A percentile compares a stretch with the other conserved stretches of the same genome.
Evolutionary conservation across 306 rosid species (phyloP).

Genomic region (Amphicarpaea edgeworthii): DNA sequence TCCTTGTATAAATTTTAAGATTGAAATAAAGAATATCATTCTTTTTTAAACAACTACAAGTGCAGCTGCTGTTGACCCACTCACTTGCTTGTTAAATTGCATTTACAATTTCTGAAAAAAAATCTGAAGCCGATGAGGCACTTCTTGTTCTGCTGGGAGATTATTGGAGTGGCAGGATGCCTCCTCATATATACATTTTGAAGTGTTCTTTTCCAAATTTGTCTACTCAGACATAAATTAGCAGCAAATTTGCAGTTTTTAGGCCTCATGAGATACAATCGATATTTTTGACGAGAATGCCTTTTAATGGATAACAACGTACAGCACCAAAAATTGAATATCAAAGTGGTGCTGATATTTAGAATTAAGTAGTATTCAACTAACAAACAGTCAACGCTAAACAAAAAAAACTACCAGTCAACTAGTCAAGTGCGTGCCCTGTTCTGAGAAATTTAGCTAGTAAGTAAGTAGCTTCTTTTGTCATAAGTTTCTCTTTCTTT

Average conservation of each 20-base stretch:
- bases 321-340: neutral
- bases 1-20: too few species aligned
- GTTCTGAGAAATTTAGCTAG: constrained; percentile 17
- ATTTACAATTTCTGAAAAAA: too few species aligned
- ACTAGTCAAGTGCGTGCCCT: constrained; percentile 27
- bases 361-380: neutral
- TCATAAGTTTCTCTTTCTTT: constrained; percentile 18
- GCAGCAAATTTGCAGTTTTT: neutral
- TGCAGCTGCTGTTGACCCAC: neutral
- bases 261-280: constrained; percentile 15
- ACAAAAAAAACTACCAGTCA: constrained; percentile 58
- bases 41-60: too few species aligned
- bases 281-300: neutral
- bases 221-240: neutral
- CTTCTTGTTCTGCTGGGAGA: neutral
- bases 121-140: too few species aligned
- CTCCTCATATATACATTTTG: neutral
- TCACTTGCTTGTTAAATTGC: neutral
- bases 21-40: too few species aligned
- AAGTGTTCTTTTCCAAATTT: neutral
- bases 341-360: too few species aligned
- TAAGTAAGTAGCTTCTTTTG: neutral
- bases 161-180: neutral
- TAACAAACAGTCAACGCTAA: constrained; percentile 62
- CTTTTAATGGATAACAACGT: constrained; percentile 12